Base-by-base conservation (phyloP, 768 basidiomycete genomes). In the Trametes villosa region DNA sequence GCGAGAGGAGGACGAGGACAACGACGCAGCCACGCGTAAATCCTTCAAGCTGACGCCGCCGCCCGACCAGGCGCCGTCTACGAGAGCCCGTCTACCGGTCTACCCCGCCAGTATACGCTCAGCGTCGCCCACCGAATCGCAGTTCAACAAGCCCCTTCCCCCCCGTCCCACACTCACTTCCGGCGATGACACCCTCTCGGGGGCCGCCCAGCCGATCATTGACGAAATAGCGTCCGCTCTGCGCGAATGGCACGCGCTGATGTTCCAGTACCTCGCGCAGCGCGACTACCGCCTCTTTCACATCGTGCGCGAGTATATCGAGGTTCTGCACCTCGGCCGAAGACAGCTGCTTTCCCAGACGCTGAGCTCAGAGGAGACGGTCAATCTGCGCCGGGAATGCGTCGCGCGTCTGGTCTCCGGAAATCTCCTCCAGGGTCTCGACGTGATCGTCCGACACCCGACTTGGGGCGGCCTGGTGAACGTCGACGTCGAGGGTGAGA, bases 171-270 rank as follows among this genome's bases (percentile, higher is more conserved):
- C 91, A n/a, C 83, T 98, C 48, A 96, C 95, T 64, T 92, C 94
- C 11, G 94, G 93, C 36, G 96, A 97, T 71, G 96, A 98, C 67
- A 98, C 96, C 2, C 81, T 84, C 4, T 88, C 89, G 0, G 96
- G 96, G 11, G 79, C 81, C 22, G 77, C 74, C 2, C 95, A 97
- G 70, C 96, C 96, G 11, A 89, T 98, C 70, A 86, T 98, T 51
- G 96, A 98, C 75, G 96, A 98, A 78, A 96, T 98, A 65, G 93
- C 96, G 0, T 96, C 94, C 9, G 96, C 96, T 0, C 77, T 98
- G 44, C 87, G 96, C 38, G 96, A 98, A 83, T 98, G 96, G 95
- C 91, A 96, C 69, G 84, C 85, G 34, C 79, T 94, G 52, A 89
- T 98, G 83, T 95, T 94, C 70, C 89, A 89, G 63, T 95, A 97